A percentile compares a stretch with the other conserved stretches of the same genome.
Evolutionary conservation across 208 protist species (phyloP).

Genomic region (Leishmania braziliensis): DNA sequence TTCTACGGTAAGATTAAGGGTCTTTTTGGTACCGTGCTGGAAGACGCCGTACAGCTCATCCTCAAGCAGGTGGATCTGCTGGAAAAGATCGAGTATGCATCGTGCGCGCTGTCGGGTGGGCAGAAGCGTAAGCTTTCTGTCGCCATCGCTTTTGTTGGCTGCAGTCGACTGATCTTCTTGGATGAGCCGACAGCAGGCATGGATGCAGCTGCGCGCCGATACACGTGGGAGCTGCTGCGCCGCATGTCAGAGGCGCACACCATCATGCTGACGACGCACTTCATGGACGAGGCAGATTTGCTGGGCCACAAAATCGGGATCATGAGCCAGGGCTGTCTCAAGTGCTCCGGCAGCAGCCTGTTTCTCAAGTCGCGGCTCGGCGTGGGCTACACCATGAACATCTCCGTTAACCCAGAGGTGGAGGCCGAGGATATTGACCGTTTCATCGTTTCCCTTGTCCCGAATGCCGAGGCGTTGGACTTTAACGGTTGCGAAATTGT

Average conservation of each 20-base stretch:
- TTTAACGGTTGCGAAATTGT: constrained; percentile 44
- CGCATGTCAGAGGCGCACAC: constrained; percentile 49
- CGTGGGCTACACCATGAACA: constrained; percentile 55
- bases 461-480: constrained; percentile 26
- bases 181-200: constrained; percentile 93
- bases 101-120: constrained; percentile 68
- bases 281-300: constrained; percentile 98
- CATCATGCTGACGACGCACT: constrained; percentile 90
- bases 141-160: constrained; percentile 88
- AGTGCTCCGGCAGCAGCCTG: constrained; percentile 60
- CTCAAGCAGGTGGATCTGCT: constrained; percentile 59
- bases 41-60: constrained; percentile 39
- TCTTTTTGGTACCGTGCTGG: constrained; percentile 29
- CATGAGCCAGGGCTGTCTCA: constrained; percentile 65
- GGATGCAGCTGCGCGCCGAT: constrained; percentile 79
- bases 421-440: constrained; percentile 26
- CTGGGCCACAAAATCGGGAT: constrained; percentile 94
- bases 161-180: constrained; percentile 78
- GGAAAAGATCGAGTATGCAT: constrained; percentile 47
- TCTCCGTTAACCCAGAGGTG: constrained; percentile 40
- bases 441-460: constrained; percentile 25
- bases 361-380: constrained; percentile 58
- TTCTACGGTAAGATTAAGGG: constrained; percentile 92
- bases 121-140: constrained; percentile 91
- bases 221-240: constrained; percentile 82